Evolutionary conservation across 176 grass and related monocot species (phyloP).

Genomic region (Poa annua): DNA sequence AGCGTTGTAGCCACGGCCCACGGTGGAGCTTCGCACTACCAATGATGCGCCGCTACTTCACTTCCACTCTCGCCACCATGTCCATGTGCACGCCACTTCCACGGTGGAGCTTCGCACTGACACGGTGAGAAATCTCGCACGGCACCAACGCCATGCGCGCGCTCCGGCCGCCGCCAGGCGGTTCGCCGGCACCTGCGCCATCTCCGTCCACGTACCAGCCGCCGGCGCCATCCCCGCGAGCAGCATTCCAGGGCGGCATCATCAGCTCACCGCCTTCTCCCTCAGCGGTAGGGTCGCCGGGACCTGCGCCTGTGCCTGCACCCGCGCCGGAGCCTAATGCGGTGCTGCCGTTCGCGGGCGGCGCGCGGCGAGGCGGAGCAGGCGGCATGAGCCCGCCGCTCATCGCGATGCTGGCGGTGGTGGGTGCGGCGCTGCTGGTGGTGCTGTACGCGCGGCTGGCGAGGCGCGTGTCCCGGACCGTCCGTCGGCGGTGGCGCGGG

Average conservation of each 20-base stretch:
- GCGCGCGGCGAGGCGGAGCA: background rate
- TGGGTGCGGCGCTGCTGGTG: conserved; percentile 87
- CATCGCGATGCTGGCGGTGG: conserved; percentile 94
- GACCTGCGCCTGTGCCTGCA: background rate
- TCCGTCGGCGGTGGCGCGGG: conserved; percentile 43
- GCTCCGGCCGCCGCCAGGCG: background rate
- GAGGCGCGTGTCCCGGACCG: conserved; percentile 54
- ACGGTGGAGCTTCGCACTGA: too few relatives aligned
- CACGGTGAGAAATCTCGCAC: background rate
- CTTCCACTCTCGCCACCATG: conserved; percentile 26
- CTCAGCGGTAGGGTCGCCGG: background rate
- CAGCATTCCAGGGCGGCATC: conserved; percentile 3
- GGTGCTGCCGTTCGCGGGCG: background rate
- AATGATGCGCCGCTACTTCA: conserved; percentile 33
- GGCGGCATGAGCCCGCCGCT: conserved; percentile 77
- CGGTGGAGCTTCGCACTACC: conserved; percentile 4
- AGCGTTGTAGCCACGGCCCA: background rate
- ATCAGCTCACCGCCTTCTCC: conserved; percentile 46
- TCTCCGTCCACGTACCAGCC: conserved; percentile 30
- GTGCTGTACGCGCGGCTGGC: conserved; percentile 84
- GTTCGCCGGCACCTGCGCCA: conserved; percentile 3
- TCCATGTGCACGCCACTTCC: conserved; percentile 31
- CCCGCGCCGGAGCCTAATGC: conserved; percentile 27
- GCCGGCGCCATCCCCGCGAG: conserved; percentile 29
- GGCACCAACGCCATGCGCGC: conserved; percentile 28